Conservation (phyloP, 257 asterid genomes). For the Paraleonurus japonicus region DNA sequence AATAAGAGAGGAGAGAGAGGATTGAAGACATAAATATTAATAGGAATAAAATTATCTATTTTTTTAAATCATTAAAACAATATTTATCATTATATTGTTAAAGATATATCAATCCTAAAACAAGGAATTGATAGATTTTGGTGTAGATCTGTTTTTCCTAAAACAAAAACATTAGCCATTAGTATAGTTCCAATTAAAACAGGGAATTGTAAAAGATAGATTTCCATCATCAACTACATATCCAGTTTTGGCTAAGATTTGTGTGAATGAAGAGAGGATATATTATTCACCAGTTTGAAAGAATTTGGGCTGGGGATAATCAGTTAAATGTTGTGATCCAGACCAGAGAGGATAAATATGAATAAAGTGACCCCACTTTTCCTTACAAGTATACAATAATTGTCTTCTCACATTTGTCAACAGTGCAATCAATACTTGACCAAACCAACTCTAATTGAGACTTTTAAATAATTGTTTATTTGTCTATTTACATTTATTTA, state of each 20-base stretch:
- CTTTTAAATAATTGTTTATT: neutral
- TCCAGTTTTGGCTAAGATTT: slow-evolving; percentile 23
- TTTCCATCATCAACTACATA: neutral
- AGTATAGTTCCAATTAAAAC: neutral
- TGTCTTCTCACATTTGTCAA: slow-evolving; percentile 14
- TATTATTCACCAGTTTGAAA: neutral
- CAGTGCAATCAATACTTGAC: slow-evolving; percentile 26
- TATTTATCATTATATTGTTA: too few relatives aligned
- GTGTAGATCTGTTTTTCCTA: neutral
- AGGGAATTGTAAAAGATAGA: neutral
- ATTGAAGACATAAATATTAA: too few relatives aligned
- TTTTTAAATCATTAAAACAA: too few relatives aligned
- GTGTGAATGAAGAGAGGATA: slow-evolving; percentile 22
- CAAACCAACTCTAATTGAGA: slow-evolving; percentile 20
- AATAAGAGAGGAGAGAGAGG: too few relatives aligned
- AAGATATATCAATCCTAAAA: too few relatives aligned
- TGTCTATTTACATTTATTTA: too few relatives aligned
- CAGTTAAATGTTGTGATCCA: neutral
- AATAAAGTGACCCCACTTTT: slow-evolving; percentile 1
- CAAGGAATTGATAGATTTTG: too few relatives aligned
- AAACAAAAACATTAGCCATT: neutral
- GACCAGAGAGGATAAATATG: neutral
- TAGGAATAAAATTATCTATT: too few relatives aligned
- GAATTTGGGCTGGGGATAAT: neutral
- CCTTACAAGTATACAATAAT: slow-evolving; percentile 8